Conservation (phyloP, 1,284 basidiomycete genomes). For the Butyriboletus appendiculatus region DNA sequence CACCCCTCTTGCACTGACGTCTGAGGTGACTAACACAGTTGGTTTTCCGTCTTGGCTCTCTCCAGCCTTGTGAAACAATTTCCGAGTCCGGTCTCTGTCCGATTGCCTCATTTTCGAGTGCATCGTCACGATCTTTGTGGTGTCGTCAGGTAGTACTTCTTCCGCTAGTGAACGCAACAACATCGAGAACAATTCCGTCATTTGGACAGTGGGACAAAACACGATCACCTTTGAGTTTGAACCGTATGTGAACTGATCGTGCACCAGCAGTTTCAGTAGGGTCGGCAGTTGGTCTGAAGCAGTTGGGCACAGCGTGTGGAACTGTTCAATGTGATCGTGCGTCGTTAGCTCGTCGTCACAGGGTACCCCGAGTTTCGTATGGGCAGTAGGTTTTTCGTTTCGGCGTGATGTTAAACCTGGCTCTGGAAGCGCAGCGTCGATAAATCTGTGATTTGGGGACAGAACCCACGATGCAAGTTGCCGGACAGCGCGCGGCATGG, state of each 20-base stretch:
- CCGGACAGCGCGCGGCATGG: conserved; percentile 63
- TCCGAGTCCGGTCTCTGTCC: conserved; percentile 18
- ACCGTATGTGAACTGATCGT: conserved; percentile 85
- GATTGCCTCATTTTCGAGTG: conserved; percentile 80
- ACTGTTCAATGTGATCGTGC: conserved; percentile 86
- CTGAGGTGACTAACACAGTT: conserved; percentile 81
- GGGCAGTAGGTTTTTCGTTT: conserved; percentile 15
- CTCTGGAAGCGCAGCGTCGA: conserved; percentile 58
- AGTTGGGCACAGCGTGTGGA: conserved; percentile 72
- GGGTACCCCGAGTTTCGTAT: neutral
- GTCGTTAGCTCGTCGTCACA: conserved; percentile 35
- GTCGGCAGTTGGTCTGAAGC: conserved; percentile 79
- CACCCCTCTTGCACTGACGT: conserved; percentile 89
- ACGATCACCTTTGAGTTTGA: conserved; percentile 80
- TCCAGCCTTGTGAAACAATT: conserved; percentile 51
- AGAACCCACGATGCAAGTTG: conserved; percentile 59
- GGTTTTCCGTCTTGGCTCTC: conserved; percentile 46
- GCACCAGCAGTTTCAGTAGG: conserved; percentile 78
- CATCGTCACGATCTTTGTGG: conserved; percentile 76
- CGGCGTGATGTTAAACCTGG: neutral
- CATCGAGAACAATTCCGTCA: conserved; percentile 76
- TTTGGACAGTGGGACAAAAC: conserved; percentile 90
- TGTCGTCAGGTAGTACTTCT: conserved; percentile 47
- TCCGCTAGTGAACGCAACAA: conserved; percentile 56
- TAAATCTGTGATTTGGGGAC: conserved; percentile 56